These are phyloP conservation scores for Boletales sp. DNA, from an alignment of 768 basidiomycete species.

Conservation along the genomic window DNA sequence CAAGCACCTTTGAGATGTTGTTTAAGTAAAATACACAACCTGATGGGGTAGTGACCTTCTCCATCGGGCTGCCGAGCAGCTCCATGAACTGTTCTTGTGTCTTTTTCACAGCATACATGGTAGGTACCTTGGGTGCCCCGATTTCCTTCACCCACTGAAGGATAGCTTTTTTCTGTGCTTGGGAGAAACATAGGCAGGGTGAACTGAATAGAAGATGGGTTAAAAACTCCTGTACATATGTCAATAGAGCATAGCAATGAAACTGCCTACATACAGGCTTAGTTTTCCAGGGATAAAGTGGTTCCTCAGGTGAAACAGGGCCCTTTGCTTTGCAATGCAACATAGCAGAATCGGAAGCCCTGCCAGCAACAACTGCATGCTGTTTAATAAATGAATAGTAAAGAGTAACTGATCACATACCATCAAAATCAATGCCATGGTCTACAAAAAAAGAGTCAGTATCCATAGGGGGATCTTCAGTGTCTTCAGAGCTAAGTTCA, in stretches of 20 bases:
- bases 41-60: constrained; percentile 14
- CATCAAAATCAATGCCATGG: constrained; percentile 1
- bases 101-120: constrained; percentile 20
- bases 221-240: constrained; percentile 25
- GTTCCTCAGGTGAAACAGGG: background rate
- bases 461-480: background rate
- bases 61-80: constrained; percentile 22
- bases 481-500: constrained; percentile 4
- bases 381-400: background rate
- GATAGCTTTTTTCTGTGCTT: constrained; percentile 26
- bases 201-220: constrained; percentile 33
- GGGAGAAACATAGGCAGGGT: constrained; percentile 28
- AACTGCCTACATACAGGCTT: background rate
- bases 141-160: constrained; percentile 28
- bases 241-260: background rate
- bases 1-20: constrained; percentile 10
- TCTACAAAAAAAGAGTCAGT: background rate
- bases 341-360: background rate
- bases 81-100: constrained; percentile 12
- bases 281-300: constrained; percentile 8
- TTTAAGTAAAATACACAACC: constrained; percentile 32
- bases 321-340: background rate
- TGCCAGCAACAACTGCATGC: background rate
- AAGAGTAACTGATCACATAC: background rate
- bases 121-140: constrained; percentile 26